Evolutionary conservation across 106 monocot genomes (phyloP), one percentile per base, ranked within the genome.

Genomic region (Platanthera guangdongensis): DNA sequence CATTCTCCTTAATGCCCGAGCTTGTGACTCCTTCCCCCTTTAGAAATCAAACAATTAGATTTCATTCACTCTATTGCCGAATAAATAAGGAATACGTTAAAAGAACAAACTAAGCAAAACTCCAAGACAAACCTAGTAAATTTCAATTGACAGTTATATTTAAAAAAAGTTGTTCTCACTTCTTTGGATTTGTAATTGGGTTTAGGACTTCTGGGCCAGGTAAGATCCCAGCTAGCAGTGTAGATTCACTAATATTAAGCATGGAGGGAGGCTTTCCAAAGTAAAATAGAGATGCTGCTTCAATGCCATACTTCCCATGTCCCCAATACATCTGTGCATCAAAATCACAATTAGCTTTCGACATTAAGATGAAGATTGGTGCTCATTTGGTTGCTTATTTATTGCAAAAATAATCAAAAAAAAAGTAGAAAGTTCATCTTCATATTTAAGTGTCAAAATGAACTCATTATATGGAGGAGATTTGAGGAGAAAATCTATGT

Each of bases 191-290:
- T 74, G 76, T 84, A 75, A 81, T 78, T 21, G 87, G 87, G 53
- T 81, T 84, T 49, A 78, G 67, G 54, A 55, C 32, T 67, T 87
- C 87, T 13, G 87, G 87, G 69, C 84, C 75, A 18, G 87, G 87
- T 79, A 87, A 87, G 19, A 87, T 87, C 71, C 84, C 87, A 79
- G 79, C 81, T 25, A 87, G 76, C 57, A 84, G 21, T 74, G 87
- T 81, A 25, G 84, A 87, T 68, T 87, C 87, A 21, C 84, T 84
- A 11, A 87, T 21, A 72, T 78, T 76, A 74, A 87, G 84, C 59
- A 81, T 50, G 47, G 75, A 79, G 73, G 78, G 84, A 52, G 77
- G 79, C 76, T 87, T 87, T 73, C 84, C 76, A 76, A 87, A 87
- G 76, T 84, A 87, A 79, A 87, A 84, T 46, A 68, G 64, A 68